A percentile compares a stretch with the other conserved stretches of the same genome.
phyloP scores from a whole-genome alignment of 2,329 filamentous ascomycete species.

The Trichoderma brevicompactum region DNA sequence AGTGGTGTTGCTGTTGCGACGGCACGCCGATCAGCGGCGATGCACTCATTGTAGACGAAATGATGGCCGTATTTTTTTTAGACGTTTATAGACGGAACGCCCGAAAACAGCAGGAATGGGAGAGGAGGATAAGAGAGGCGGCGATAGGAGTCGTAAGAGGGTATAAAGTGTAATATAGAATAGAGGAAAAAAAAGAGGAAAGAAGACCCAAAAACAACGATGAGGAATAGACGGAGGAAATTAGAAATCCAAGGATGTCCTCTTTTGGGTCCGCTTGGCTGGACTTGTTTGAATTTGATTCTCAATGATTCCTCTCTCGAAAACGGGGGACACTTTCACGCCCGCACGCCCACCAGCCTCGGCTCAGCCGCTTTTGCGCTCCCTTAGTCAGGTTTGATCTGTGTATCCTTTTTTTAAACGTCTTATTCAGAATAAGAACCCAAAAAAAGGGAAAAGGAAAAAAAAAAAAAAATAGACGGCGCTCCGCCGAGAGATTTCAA shows the following conservation, averaged over 20 bases:
- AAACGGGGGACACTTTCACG: not conserved
- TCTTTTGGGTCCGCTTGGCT: conserved; percentile 1
- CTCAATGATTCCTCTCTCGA: not conserved
- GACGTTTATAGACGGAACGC: not conserved
- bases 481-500: too few species aligned
- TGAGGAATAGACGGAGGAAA: conserved; percentile 2
- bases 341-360: not conserved
- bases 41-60: conserved; percentile 1
- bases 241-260: conserved; percentile 8
- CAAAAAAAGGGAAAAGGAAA: not conserved
- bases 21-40: conserved; percentile 1
- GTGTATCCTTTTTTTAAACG: too few species aligned
- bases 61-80: too few species aligned
- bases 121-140: not conserved
- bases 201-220: not conserved
- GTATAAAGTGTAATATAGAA: not conserved
- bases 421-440: too few species aligned
- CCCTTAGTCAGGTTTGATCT: not conserved
- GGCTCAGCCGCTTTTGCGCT: not conserved
- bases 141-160: not conserved
- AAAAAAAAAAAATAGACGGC: not conserved
- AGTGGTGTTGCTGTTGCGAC: not conserved
- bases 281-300: not conserved
- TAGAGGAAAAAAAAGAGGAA: not conserved
- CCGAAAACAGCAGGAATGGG: not conserved